A percentile compares a stretch with the other conserved stretches of the same genome.
These are phyloP conservation scores for Penicillium atrosanguineum DNA, from an alignment of 495 filamentous ascomycete genomes.

Conservation along the genomic window DNA sequence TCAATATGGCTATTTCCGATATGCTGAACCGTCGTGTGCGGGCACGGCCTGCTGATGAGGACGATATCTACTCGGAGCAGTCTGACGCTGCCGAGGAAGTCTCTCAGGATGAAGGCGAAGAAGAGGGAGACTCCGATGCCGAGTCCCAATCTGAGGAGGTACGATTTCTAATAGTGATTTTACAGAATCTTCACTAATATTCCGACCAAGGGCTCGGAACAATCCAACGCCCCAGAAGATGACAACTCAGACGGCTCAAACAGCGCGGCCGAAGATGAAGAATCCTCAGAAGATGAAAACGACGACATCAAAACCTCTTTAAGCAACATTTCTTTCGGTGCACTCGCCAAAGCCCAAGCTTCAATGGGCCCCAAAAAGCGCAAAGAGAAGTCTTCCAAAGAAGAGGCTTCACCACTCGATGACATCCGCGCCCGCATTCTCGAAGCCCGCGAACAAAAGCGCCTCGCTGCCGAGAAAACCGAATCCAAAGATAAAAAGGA, in stretches of 20 bases:
- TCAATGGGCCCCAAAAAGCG: slow-evolving; percentile 49
- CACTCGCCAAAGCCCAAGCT: slow-evolving; percentile 80
- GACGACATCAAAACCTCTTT: slow-evolving; percentile 42
- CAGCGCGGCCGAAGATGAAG: slow-evolving; percentile 19
- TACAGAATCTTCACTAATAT: neutral
- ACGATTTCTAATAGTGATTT: neutral
- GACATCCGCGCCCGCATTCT: slow-evolving; percentile 38
- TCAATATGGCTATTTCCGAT: slow-evolving; percentile 45
- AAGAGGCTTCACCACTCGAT: slow-evolving; percentile 28
- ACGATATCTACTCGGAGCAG: slow-evolving; percentile 38
- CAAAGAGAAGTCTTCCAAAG: slow-evolving; percentile 31
- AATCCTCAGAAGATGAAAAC: slow-evolving; percentile 24
- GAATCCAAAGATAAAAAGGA: slow-evolving; percentile 37
- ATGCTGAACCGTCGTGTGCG: slow-evolving; percentile 59
- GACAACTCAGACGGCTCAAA: slow-evolving; percentile 17
- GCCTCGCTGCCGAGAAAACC: slow-evolving; percentile 28
- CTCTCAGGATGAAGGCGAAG: slow-evolving; percentile 28
- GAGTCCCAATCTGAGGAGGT: slow-evolving; percentile 32
- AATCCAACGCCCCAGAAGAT: neutral
- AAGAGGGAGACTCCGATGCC: slow-evolving; percentile 28
- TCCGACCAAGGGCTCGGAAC: neutral
- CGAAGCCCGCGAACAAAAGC: slow-evolving; percentile 47
- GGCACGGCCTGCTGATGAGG: slow-evolving; percentile 55
- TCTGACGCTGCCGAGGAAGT: slow-evolving; percentile 24
- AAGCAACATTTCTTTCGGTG: slow-evolving; percentile 74